Evolutionary conservation across 2,329 filamentous ascomycete genomes (phyloP).

Genomic region (Neonectria hederae): DNA sequence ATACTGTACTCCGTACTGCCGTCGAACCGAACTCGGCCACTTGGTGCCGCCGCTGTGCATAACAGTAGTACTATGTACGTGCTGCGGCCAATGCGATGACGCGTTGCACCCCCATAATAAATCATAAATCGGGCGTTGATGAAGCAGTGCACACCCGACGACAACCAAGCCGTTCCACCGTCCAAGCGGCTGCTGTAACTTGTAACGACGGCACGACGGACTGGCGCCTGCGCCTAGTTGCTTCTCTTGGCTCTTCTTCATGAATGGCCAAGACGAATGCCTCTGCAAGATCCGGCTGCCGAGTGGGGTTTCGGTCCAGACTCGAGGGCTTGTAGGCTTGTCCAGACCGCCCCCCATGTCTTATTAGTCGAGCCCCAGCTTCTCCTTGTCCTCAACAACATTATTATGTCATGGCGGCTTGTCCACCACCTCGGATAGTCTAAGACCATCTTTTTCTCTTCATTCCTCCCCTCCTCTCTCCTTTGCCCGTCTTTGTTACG

Average conservation of each 20-base stretch:
- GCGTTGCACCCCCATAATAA: slow-evolving; percentile 30
- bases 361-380: neutral
- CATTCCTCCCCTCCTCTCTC: slow-evolving; percentile 1
- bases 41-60: slow-evolving; percentile 13
- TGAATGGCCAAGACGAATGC: neutral
- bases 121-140: neutral
- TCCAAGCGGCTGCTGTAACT: slow-evolving; percentile 17
- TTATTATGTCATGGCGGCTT: slow-evolving; percentile 35
- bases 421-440: slow-evolving; percentile 21
- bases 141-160: neutral
- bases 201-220: neutral
- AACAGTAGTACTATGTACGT: neutral
- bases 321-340: too few species aligned
- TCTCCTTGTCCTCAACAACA: slow-evolving; percentile 5
- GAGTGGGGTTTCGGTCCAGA: too few species aligned
- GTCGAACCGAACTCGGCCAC: slow-evolving; percentile 34
- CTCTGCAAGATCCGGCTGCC: neutral
- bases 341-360: neutral
- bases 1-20: too few species aligned
- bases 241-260: neutral
- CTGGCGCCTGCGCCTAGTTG: neutral
- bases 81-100: slow-evolving; percentile 40
- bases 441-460: slow-evolving; percentile 12
- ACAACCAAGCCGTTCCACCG: neutral
- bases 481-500: neutral